A percentile compares a stretch with the other conserved stretches of the same genome.
Evolutionary conservation across 345 rosid genomes (phyloP).

Genomic region (Aethionema arabicum): DNA sequence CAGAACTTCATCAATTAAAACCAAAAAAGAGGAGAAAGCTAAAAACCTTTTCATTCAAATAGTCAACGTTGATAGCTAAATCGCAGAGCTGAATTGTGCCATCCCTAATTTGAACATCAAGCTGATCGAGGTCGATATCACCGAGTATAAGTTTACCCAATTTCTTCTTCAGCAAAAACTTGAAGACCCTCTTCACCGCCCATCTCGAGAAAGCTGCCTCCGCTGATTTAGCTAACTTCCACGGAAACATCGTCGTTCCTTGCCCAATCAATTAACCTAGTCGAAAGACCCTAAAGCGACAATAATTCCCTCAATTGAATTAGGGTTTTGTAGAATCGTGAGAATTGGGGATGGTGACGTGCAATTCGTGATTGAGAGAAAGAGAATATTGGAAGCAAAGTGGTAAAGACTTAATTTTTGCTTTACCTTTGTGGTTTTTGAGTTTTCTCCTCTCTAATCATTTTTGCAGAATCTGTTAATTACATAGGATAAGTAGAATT

Average conservation of each 20-base stretch:
- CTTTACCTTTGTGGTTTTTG: slow-evolving; percentile 27
- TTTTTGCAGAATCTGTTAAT: too few relatives aligned
- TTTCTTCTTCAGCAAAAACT: slow-evolving; percentile 89
- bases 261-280: neutral
- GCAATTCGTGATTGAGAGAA: slow-evolving; percentile 24
- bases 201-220: slow-evolving; percentile 75
- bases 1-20: neutral
- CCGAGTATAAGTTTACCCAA: slow-evolving; percentile 77
- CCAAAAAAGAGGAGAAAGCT: neutral
- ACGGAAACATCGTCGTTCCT: slow-evolving; percentile 36
- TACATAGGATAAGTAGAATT: too few relatives aligned
- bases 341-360: slow-evolving; percentile 22
- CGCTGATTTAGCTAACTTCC: slow-evolving; percentile 68
- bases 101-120: slow-evolving; percentile 80
- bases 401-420: slow-evolving; percentile 19
- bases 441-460: slow-evolving; percentile 12
- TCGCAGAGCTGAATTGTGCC: slow-evolving; percentile 81
- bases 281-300: neutral
- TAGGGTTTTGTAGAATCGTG: slow-evolving; percentile 29
- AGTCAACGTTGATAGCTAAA: slow-evolving; percentile 84
- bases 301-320: neutral
- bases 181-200: slow-evolving; percentile 85
- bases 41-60: slow-evolving; percentile 71
- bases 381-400: slow-evolving; percentile 23
- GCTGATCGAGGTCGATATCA: slow-evolving; percentile 90